Evolutionary conservation across 345 rosid genomes (phyloP).

Genomic region (Bretschneidera sinensis): DNA sequence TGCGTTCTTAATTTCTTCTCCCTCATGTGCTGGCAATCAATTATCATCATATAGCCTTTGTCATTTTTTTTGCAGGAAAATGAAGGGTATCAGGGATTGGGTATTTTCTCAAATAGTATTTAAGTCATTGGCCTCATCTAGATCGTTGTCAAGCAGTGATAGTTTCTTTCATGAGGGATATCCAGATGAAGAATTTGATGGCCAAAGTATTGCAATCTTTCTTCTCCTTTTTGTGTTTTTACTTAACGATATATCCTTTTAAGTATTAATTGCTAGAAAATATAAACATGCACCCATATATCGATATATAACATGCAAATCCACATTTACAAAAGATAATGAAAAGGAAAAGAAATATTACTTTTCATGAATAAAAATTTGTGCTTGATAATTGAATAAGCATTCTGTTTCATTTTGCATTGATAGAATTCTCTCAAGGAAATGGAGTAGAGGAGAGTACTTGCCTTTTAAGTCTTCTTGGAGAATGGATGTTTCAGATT

Average conservation of each 20-base stretch:
- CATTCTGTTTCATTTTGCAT: not conserved
- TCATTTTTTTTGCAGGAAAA: conserved; percentile 24
- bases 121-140: conserved; percentile 54
- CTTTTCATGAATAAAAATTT: conserved; percentile 5
- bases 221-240: not conserved
- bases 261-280: not conserved
- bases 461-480: no score
- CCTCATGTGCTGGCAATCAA: not conserved
- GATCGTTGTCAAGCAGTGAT: conserved; percentile 50
- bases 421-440: no score
- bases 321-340: not conserved
- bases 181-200: conserved; percentile 30
- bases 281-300: not conserved
- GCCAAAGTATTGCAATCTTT: conserved; percentile 34
- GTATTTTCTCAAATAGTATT: conserved; percentile 50
- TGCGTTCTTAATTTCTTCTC: not conserved
- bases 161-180: conserved; percentile 32
- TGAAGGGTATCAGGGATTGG: conserved; percentile 88
- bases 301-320: no score
- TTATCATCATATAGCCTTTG: not conserved
- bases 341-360: not conserved
- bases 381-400: not conserved
- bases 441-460: no score
- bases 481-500: no score
- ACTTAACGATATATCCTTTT: not conserved